These are phyloP conservation scores for Peronosclerospora sorghi DNA, from an alignment of 352 stramenopile genomes.

Conservation along the genomic window DNA sequence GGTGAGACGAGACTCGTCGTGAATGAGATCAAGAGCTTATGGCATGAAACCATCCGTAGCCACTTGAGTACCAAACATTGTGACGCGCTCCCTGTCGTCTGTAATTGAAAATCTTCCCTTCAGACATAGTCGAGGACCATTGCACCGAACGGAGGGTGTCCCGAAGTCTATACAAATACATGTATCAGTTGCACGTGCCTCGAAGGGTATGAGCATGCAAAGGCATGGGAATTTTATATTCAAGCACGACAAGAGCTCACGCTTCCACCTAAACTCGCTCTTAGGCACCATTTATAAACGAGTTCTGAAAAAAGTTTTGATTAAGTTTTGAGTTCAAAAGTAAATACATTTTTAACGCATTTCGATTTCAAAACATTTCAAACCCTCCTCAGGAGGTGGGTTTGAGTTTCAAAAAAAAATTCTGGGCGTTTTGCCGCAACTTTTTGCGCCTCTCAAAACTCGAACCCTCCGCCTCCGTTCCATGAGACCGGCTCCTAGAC, in stretches of 20 bases:
- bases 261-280: no score
- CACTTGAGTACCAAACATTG: constrained; percentile 43
- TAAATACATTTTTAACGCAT: no score
- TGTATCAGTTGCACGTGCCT: constrained; percentile 52
- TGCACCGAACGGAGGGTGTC: constrained; percentile 35
- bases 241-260: constrained; percentile 12
- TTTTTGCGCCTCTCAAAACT: no score
- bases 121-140: constrained; percentile 33
- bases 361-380: no score
- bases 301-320: no score
- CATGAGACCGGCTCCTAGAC: no score
- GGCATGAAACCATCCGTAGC: constrained; percentile 32
- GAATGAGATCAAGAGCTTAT: constrained; percentile 51
- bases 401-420: no score
- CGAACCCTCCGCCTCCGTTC: no score
- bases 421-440: no score
- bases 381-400: no score
- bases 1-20: constrained; percentile 42
- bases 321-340: no score
- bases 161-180: constrained; percentile 27
- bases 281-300: no score
- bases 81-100: constrained; percentile 39
- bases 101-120: constrained; percentile 31
- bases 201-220: constrained; percentile 25
- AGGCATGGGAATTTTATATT: constrained; percentile 36